These are phyloP conservation scores for Paramecium caudatum DNA, from an alignment of 73 alveolate species.

Conservation along the genomic window DNA sequence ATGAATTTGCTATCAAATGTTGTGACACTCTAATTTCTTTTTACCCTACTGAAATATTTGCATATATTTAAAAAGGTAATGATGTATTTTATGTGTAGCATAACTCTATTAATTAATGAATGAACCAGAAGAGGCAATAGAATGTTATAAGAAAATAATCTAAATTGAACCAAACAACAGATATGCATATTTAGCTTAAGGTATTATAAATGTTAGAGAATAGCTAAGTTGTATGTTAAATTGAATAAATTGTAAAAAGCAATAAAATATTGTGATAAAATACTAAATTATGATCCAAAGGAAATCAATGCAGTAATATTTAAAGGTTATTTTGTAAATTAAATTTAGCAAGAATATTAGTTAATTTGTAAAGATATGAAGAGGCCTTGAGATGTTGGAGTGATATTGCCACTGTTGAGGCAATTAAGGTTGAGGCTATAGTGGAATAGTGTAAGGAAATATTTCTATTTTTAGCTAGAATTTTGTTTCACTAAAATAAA, in stretches of 20 bases:
- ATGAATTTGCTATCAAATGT: constrained; percentile 39
- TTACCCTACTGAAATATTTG: constrained; percentile 15
- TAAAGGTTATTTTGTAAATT: neutral
- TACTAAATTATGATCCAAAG: constrained; percentile 8
- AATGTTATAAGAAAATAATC: neutral
- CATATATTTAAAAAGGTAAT: neutral
- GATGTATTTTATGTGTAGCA: neutral
- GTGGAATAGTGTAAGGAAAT: neutral
- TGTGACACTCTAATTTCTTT: neutral
- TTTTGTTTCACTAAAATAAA: neutral
- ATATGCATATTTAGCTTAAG: constrained; percentile 28
- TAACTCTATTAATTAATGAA: neutral
- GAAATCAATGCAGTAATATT: neutral
- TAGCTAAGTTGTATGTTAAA: neutral
- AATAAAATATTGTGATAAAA: neutral
- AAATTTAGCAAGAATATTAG: neutral
- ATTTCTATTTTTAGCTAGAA: neutral
- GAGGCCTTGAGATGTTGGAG: constrained; percentile 12
- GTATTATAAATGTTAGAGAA: neutral
- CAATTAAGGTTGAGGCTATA: neutral
- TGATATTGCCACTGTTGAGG: neutral
- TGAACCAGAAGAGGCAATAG: neutral
- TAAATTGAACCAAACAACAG: neutral
- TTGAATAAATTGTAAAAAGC: neutral
- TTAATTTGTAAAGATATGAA: neutral